Evolutionary conservation across 2,329 filamentous ascomycete genomes (phyloP).

Genomic region (Phialophora macrospora): DNA sequence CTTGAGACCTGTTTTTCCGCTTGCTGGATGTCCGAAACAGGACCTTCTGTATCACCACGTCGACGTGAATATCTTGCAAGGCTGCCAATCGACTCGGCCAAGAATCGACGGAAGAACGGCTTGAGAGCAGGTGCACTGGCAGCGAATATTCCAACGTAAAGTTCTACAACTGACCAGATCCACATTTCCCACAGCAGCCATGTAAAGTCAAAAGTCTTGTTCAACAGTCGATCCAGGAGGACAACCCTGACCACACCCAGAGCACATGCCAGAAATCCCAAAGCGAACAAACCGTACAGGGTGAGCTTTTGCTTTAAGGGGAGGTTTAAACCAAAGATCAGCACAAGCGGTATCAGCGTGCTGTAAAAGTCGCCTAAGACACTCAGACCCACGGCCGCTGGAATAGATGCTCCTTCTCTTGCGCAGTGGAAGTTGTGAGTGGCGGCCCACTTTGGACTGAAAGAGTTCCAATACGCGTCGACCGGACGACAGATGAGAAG

Average conservation of each 20-base stretch:
- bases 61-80: conserved; percentile 12
- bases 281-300: conserved; percentile 35
- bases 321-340: conserved; percentile 33
- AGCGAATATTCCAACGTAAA: conserved; percentile 42
- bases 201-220: conserved; percentile 34
- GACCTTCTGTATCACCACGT: background rate
- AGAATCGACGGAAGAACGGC: conserved; percentile 37
- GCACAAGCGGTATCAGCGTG: conserved; percentile 34
- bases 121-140: conserved; percentile 42
- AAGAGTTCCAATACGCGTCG: conserved; percentile 36
- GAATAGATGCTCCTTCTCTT: conserved; percentile 31
- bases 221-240: conserved; percentile 31
- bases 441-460: conserved; percentile 27
- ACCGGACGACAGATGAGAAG: conserved; percentile 33
- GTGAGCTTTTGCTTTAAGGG: conserved; percentile 32
- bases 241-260: conserved; percentile 33
- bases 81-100: conserved; percentile 24
- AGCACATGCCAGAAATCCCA: conserved; percentile 35
- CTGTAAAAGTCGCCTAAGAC: conserved; percentile 38
- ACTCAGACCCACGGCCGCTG: conserved; percentile 29
- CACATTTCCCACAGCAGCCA: conserved; percentile 37
- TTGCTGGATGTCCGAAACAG: background rate
- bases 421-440: conserved; percentile 28
- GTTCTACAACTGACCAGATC: conserved; percentile 42
- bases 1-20: background rate